Percentiles rank a stretch among this genome's conserved stretches.
Evolutionary conservation across 1,139 yeast genomes (phyloP).

Genomic region (Pichia cactophila): DNA sequence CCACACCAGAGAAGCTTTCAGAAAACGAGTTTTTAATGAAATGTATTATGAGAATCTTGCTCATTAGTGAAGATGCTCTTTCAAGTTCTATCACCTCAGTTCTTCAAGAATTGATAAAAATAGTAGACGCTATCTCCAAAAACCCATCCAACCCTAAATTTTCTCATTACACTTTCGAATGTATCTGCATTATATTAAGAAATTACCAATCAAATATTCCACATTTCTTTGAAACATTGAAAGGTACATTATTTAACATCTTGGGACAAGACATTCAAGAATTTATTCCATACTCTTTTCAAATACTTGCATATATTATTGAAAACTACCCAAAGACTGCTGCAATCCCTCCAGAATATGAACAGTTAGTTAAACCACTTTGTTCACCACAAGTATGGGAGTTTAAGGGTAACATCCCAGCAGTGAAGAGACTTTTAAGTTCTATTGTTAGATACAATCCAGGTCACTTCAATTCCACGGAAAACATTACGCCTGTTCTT

Average conservation of each 20-base stretch:
- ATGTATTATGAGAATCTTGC: constrained; percentile 75
- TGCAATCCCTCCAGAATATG: constrained; percentile 57
- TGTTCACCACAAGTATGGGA: constrained; percentile 92
- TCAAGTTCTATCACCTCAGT: constrained; percentile 39
- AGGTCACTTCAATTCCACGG: constrained; percentile 36
- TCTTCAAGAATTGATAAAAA: constrained; percentile 58
- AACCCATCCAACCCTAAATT: constrained; percentile 96
- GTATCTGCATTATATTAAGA: constrained; percentile 69
- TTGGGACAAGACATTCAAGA: constrained; percentile 86
- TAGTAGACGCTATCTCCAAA: constrained; percentile 63
- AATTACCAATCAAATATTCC: constrained; percentile 36
- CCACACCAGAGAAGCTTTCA: constrained; percentile 82
- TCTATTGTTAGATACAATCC: constrained; percentile 65
- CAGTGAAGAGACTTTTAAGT: constrained; percentile 71
- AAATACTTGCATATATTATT: constrained; percentile 70
- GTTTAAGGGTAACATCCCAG: constrained; percentile 86
- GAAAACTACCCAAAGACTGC: constrained; percentile 48
- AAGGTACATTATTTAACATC: constrained; percentile 62
- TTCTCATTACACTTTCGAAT: constrained; percentile 84
- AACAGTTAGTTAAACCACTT: constrained; percentile 67
- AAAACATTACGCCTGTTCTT: constrained; percentile 62
- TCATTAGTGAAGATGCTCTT: constrained; percentile 63
- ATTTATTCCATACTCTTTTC: constrained; percentile 89
- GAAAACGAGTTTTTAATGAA: constrained; percentile 93
- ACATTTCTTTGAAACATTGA: constrained; percentile 43